Conservation (phyloP, 164 flowering plant genomes). For the Brasenia schreberi region DNA sequence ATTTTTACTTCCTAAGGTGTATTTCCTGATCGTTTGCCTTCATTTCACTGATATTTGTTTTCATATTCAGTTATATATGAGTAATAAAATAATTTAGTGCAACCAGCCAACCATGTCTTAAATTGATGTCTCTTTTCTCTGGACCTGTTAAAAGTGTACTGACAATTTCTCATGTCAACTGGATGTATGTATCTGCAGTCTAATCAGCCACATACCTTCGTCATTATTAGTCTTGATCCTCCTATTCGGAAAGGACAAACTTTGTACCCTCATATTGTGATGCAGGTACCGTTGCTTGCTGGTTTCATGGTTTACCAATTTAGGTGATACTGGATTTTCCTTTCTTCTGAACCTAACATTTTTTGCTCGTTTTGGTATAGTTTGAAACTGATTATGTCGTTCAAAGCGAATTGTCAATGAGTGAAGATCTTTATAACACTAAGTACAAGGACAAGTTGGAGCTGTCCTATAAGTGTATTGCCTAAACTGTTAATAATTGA, state of each 20-base stretch:
- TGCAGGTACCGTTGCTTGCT: slow-evolving; percentile 56
- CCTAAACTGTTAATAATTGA: no score
- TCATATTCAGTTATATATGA: no score
- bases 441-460: slow-evolving; percentile 86
- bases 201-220: slow-evolving; percentile 95
- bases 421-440: slow-evolving; percentile 44
- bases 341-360: background rate
- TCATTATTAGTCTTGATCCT: slow-evolving; percentile 87
- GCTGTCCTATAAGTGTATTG: slow-evolving; percentile 69
- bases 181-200: no score
- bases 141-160: no score
- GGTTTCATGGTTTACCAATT: no score
- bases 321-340: no score
- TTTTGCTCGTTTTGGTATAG: slow-evolving; percentile 20
- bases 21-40: no score
- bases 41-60: no score
- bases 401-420: slow-evolving; percentile 44
- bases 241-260: slow-evolving; percentile 99
- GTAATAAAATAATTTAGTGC: no score
- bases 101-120: no score
- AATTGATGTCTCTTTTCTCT: no score
- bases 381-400: slow-evolving; percentile 86
- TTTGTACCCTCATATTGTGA: slow-evolving; percentile 90
- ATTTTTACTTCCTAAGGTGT: slow-evolving; percentile 92
- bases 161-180: no score